Evolutionary conservation across 306 rosid genomes (phyloP).

Genomic region (Delonix regia): DNA sequence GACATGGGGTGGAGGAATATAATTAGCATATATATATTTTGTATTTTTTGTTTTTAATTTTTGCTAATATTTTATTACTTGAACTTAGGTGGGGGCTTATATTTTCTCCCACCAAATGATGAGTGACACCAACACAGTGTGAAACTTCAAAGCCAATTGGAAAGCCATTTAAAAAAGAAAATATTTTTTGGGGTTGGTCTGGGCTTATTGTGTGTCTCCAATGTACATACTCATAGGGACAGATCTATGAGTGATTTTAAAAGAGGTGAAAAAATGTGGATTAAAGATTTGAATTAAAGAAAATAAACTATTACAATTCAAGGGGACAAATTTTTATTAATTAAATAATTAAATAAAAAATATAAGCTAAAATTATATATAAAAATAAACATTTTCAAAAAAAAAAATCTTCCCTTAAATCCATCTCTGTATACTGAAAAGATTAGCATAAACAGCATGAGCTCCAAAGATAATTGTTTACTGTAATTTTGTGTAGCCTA

Average conservation of each 20-base stretch:
- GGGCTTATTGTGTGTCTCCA: slow-evolving; percentile 49
- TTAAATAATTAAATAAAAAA: too few species aligned
- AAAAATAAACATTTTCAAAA: too few species aligned
- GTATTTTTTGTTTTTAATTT: background rate
- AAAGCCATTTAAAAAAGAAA: background rate
- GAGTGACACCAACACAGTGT: slow-evolving; percentile 60
- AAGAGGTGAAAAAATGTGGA: too few species aligned
- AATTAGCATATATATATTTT: background rate
- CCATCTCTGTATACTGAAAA: too few species aligned
- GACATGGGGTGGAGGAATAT: slow-evolving; percentile 57
- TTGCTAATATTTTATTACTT: slow-evolving; percentile 20
- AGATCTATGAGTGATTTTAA: too few species aligned
- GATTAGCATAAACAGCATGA: slow-evolving; percentile 26
- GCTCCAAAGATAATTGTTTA: slow-evolving; percentile 17
- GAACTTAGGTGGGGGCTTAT: slow-evolving; percentile 47
- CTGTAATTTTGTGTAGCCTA: slow-evolving; percentile 50
- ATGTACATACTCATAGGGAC: too few species aligned
- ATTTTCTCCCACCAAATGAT: slow-evolving; percentile 55
- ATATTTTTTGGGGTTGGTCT: slow-evolving; percentile 29
- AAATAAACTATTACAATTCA: too few species aligned
- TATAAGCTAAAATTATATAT: too few species aligned
- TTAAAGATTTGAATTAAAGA: too few species aligned
- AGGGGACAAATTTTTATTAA: background rate
- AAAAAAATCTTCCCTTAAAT: too few species aligned
- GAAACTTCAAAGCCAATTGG: slow-evolving; percentile 49